Conservation (phyloP, 331 rosid genomes). For the Malus hybrid region DNA sequence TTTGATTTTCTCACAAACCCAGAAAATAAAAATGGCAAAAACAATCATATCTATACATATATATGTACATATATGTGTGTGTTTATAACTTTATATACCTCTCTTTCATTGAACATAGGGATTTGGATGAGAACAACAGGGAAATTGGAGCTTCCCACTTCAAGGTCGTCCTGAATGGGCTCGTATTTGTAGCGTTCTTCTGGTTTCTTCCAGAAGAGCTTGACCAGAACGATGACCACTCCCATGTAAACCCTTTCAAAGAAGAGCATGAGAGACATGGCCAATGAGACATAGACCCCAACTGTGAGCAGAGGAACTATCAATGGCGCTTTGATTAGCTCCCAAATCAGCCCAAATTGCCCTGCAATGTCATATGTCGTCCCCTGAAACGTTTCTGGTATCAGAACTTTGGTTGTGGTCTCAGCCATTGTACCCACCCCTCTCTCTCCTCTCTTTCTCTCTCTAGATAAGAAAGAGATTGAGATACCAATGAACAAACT, state of each 20-base stretch:
- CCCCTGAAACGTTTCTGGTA: constrained; percentile 52
- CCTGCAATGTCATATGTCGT: constrained; percentile 44
- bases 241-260: constrained; percentile 82
- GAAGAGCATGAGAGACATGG: constrained; percentile 83
- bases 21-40: not conserved
- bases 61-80: too few relatives aligned
- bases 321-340: constrained; percentile 64
- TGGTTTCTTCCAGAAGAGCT: constrained; percentile 78
- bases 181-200: constrained; percentile 60
- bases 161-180: constrained; percentile 52
- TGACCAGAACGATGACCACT: constrained; percentile 59
- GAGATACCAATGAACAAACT: not conserved
- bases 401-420: constrained; percentile 27
- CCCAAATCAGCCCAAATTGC: constrained; percentile 65
- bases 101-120: constrained; percentile 92
- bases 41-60: not conserved
- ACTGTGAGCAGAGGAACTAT: constrained; percentile 61
- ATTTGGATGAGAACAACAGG: constrained; percentile 79
- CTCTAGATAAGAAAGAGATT: not conserved
- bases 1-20: constrained; percentile 3
- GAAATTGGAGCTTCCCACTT: constrained; percentile 61
- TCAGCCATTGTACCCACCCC: constrained; percentile 33
- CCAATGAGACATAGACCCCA: constrained; percentile 50
- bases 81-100: constrained; percentile 25
- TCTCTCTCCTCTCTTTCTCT: not conserved